Conservation (phyloP, 2,329 filamentous ascomycete species). For the Taxawa tesnikishii region DNA sequence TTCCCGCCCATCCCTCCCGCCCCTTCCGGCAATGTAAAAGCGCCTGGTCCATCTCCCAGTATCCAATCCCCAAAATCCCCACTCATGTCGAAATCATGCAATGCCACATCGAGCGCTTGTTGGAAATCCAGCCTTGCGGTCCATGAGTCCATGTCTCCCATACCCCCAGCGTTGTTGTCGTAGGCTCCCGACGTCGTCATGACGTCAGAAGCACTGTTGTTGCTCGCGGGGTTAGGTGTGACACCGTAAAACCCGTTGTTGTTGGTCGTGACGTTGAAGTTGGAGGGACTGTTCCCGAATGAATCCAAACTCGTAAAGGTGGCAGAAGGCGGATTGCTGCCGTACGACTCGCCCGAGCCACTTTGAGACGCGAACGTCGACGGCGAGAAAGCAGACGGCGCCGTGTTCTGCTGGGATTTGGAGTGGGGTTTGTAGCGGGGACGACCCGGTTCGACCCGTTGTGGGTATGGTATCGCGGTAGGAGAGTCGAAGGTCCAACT, state of each 20-base stretch:
- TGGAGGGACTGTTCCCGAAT: not conserved
- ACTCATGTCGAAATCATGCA: conserved; percentile 7
- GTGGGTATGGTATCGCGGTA: conserved; percentile 1
- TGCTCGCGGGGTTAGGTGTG: not conserved
- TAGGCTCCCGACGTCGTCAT: conserved; percentile 3
- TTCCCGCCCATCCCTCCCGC: too few species aligned
- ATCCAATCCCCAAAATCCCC: conserved; percentile 9
- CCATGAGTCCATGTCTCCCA: conserved; percentile 7
- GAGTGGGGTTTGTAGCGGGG: not conserved
- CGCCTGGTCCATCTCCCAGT: conserved; percentile 5
- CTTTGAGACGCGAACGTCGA: too few species aligned
- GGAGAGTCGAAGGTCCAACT: conserved; percentile 10
- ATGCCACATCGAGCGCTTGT: conserved; percentile 8
- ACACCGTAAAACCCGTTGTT: not conserved
- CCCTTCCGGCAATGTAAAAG: conserved; percentile 5
- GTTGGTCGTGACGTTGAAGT: not conserved
- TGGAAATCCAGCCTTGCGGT: conserved; percentile 9
- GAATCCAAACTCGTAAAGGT: too few species aligned
- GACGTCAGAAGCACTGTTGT: not conserved
- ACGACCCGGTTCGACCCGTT: not conserved
- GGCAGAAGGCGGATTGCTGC: too few species aligned
- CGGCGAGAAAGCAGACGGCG: conserved; percentile 3
- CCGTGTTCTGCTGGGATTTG: too few species aligned
- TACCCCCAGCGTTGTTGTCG: not conserved
- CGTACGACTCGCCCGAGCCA: too few species aligned